phyloP scores from a whole-genome alignment of 225 moss, liverwort and hornwort genomes.

The Marchantia paleacea region DNA sequence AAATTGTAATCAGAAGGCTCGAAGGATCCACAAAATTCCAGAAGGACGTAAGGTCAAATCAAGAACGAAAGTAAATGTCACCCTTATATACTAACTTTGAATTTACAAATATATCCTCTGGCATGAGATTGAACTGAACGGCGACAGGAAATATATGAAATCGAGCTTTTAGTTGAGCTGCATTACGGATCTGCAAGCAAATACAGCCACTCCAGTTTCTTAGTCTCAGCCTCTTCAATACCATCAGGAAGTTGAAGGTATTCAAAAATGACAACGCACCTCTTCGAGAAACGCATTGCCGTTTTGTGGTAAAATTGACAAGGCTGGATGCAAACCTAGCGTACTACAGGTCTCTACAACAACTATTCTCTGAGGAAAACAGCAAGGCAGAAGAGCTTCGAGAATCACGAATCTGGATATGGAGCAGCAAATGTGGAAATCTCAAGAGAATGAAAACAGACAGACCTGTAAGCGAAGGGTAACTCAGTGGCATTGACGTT shows the following conservation, averaged over 20 bases:
- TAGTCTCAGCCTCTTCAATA: neutral
- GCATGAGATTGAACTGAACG: conserved; percentile 77
- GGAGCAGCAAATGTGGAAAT: too few relatives aligned
- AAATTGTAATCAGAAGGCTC: neutral
- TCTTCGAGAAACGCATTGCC: neutral
- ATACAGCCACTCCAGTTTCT: neutral
- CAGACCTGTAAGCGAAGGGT: neutral
- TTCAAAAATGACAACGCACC: neutral
- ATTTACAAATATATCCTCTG: conserved; percentile 45
- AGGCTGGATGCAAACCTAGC: neutral
- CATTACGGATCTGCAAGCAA: conserved; percentile 66
- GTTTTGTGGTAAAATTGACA: too few relatives aligned
- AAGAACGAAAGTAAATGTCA: neutral
- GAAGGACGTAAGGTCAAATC: neutral
- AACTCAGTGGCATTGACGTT: neutral
- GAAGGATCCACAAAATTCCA: neutral
- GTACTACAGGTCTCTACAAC: neutral
- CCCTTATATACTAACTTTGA: conserved; percentile 20
- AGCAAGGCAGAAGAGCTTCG: neutral
- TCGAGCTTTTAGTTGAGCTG: conserved; percentile 64
- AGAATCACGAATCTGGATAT: neutral
- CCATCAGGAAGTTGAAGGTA: neutral
- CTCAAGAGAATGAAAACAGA: too few relatives aligned
- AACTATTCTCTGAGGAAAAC: neutral
- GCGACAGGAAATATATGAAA: conserved; percentile 90